Evolutionary conservation across 345 rosid species (phyloP).

Genomic region (Eucalyptus erythrocorys): DNA sequence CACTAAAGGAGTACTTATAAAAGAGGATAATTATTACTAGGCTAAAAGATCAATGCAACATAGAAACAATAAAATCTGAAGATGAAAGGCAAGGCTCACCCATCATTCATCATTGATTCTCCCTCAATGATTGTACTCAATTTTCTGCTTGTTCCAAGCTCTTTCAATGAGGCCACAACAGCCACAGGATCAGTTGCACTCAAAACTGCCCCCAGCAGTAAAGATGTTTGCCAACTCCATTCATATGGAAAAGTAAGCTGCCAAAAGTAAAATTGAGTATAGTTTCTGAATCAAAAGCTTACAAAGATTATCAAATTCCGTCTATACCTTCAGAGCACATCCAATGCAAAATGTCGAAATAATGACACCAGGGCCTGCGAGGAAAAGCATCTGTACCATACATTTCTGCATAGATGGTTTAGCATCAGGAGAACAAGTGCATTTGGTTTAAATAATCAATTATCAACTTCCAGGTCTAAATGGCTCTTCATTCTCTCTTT

Average conservation of each 20-base stretch:
- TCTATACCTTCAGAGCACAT: conserved; percentile 41
- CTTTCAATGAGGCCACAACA: conserved; percentile 76
- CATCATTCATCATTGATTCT: conserved; percentile 91
- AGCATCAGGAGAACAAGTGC: neutral
- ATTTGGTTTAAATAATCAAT: neutral
- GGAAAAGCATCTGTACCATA: conserved; percentile 69
- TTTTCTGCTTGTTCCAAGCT: conserved; percentile 93
- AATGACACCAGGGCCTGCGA: conserved; percentile 88
- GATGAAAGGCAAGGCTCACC: conserved; percentile 24
- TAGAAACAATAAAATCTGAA: neutral
- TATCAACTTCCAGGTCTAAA: neutral
- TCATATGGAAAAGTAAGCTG: conserved; percentile 74
- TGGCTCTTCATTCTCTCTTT: neutral
- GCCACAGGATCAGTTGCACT: conserved; percentile 98
- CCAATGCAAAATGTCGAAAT: conserved; percentile 68
- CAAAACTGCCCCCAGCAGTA: conserved; percentile 81
- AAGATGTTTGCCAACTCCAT: conserved; percentile 86
- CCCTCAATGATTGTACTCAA: conserved; percentile 83
- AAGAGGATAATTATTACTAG: neutral
- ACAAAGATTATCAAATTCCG: neutral
- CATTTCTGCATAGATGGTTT: conserved; percentile 35
- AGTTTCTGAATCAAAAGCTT: neutral
- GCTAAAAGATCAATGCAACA: neutral
- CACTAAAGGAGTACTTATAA: neutral
- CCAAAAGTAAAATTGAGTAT: neutral